These are phyloP conservation scores for Brettanomyces anomalus DNA, from an alignment of 805 yeast species.

Conservation along the genomic window DNA sequence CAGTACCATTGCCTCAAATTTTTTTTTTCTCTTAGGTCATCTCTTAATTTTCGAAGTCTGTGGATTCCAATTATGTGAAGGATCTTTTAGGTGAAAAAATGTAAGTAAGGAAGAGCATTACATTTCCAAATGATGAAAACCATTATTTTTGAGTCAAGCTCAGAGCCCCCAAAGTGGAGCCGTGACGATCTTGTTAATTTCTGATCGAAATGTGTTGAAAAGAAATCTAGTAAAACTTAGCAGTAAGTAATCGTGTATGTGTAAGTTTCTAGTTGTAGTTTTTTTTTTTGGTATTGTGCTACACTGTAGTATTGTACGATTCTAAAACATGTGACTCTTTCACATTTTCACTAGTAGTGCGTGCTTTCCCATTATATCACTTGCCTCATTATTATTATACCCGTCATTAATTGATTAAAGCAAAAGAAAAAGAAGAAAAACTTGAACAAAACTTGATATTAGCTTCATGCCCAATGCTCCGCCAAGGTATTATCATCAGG, in stretches of 20 bases:
- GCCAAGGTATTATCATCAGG: constrained; percentile 27
- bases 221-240: no score
- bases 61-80: neutral
- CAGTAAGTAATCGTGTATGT: neutral
- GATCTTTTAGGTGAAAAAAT: no score
- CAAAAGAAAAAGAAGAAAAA: neutral
- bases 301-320: no score
- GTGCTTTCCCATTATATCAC: neutral
- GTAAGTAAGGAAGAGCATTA: no score
- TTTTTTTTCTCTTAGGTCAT: no score
- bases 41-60: constrained; percentile 1
- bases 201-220: no score
- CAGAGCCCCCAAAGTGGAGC: constrained; percentile 14
- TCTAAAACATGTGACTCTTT: no score
- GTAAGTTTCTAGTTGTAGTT: neutral
- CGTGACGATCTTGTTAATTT: constrained; percentile 10
- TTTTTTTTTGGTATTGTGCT: no score
- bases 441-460: no score
- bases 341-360: no score
- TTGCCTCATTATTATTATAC: neutral
- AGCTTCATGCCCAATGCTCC: constrained; percentile 21
- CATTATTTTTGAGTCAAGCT: constrained; percentile 16
- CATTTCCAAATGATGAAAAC: constrained; percentile 7
- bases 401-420: neutral
- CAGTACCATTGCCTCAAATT: neutral